phyloP scores from a whole-genome alignment of 2,329 filamentous ascomycete genomes.

The Diaporthe amygdali region DNA sequence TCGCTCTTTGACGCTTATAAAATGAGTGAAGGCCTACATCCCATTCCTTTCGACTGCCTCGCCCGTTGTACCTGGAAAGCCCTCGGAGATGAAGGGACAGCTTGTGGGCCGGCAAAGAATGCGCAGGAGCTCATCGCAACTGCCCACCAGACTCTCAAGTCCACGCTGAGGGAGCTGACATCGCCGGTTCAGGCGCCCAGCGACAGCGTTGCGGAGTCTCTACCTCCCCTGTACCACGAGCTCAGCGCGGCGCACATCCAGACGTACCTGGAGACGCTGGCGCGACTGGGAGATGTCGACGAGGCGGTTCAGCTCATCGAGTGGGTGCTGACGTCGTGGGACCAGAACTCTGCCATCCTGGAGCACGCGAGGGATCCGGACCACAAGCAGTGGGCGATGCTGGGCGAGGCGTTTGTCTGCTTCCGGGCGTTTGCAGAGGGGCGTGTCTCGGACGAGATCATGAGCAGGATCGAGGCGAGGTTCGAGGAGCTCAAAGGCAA shows the following conservation, averaged over 20 bases:
- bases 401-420: slow-evolving; percentile 34
- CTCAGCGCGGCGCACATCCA: slow-evolving; percentile 56
- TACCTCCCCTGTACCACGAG: slow-evolving; percentile 41
- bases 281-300: slow-evolving; percentile 61
- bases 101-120: neutral
- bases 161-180: slow-evolving; percentile 31
- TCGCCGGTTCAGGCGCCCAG: slow-evolving; percentile 30
- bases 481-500: slow-evolving; percentile 32
- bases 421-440: slow-evolving; percentile 56
- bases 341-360: slow-evolving; percentile 35
- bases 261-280: slow-evolving; percentile 68
- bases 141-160: slow-evolving; percentile 26
- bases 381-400: slow-evolving; percentile 38
- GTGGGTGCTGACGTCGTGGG: slow-evolving; percentile 63
- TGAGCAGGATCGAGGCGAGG: slow-evolving; percentile 36
- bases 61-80: slow-evolving; percentile 41
- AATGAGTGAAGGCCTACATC: slow-evolving; percentile 37
- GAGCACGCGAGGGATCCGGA: slow-evolving; percentile 42
- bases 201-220: slow-evolving; percentile 20
- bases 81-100: slow-evolving; percentile 12
- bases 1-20: slow-evolving; percentile 36
- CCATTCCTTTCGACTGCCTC: slow-evolving; percentile 41
- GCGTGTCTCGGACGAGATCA: slow-evolving; percentile 39
- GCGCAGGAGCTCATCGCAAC: slow-evolving; percentile 21
- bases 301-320: slow-evolving; percentile 61